A percentile compares a stretch with the other conserved stretches of the same genome.
Conservation (phyloP, 805 yeast genomes). For the Suhomyces xylopsoci region DNA sequence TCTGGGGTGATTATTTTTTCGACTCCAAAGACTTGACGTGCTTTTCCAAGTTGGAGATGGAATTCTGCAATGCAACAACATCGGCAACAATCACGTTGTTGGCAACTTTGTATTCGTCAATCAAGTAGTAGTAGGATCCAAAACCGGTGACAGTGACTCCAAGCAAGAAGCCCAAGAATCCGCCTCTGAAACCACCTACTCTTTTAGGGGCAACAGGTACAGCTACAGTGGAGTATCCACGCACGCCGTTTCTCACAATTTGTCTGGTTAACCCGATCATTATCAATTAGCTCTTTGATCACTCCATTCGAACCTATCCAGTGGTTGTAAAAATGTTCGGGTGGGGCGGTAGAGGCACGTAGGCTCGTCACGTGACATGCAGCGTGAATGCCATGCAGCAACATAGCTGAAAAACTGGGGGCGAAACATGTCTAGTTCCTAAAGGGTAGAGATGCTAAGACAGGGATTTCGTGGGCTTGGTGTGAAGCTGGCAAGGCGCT, state of each 20-base stretch:
- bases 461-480: background rate
- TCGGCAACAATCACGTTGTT: slow-evolving; percentile 73
- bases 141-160: slow-evolving; percentile 76
- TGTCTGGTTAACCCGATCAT: slow-evolving; percentile 18
- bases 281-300: background rate
- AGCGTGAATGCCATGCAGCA: background rate
- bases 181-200: slow-evolving; percentile 45
- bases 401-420: background rate
- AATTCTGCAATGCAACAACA: slow-evolving; percentile 64
- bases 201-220: slow-evolving; percentile 25
- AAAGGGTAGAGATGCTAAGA: background rate
- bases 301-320: background rate
- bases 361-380: background rate
- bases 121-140: slow-evolving; percentile 71
- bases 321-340: background rate
- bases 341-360: background rate
- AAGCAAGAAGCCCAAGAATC: slow-evolving; percentile 70
- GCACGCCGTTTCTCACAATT: slow-evolving; percentile 14
- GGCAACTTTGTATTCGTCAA: slow-evolving; percentile 74
- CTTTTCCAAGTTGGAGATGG: slow-evolving; percentile 63
- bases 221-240: slow-evolving; percentile 28
- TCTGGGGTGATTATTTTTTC: slow-evolving; percentile 13
- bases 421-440: background rate
- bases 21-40: slow-evolving; percentile 64
- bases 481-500: background rate